Base-by-base conservation (phyloP, 495 filamentous ascomycete genomes). In the Aspergillus asperescens region DNA sequence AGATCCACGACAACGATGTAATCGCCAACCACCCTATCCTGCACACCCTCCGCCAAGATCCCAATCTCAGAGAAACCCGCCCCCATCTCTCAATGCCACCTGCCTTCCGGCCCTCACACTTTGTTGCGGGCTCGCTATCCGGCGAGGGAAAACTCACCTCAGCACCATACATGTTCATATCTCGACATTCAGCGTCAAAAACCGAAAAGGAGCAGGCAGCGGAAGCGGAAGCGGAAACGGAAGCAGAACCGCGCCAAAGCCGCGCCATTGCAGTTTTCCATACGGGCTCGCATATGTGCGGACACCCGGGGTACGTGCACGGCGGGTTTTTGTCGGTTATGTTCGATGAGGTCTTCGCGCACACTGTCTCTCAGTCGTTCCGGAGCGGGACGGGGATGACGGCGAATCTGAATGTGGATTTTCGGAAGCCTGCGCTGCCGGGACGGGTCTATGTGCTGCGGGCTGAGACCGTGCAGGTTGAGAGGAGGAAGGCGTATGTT, bases 21-120 rank as follows among this genome's bases (percentile, higher is more conserved):
- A 89, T 96, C 62, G 75, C 80, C 54, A 77, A 71, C 49, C 87
- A 93, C 65, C 88, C 88, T 3, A 62, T 95, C 8, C 70, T 83
- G 5, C 64, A 75, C n/a, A 71, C 75, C 32, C 77, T 96, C 20
- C 82, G 89, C 15, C 62, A 65, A 4, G 74, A 85, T 54, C 74
- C 81, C 7, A 74, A 73, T 5, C 87, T 84, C 68, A 76, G 75
- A 28, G 90, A 94, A 67, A 82, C 85, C 8, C 78, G 92, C 19
- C 93, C 92, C 3, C 71, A 74, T 31, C 66, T 67, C 38, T 46
- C 68, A 13, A 72, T 72, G 45, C 53, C 64, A 18, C 58, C 61
- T 0, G 29, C 57, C 0, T 60, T 70, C 1, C 57, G 64, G 27
- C 64, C 67, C 4, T 43, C 56, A 18, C 71, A 72, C 29, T 62